Conservation (phyloP, 345 rosid species). For the Eucalyptus decipiens region DNA sequence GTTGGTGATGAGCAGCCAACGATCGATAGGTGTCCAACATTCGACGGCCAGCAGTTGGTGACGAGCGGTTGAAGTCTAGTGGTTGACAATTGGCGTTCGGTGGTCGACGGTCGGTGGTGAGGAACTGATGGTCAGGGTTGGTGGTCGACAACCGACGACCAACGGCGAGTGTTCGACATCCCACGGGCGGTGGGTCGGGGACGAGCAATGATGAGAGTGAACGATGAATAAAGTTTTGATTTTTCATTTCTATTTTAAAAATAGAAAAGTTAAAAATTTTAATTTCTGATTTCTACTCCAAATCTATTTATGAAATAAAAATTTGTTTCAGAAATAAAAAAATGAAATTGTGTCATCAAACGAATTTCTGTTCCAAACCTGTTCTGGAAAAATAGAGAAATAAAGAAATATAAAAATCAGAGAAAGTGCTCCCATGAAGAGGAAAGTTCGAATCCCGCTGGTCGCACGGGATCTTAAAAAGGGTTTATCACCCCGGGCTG, state of each 20-base stretch:
- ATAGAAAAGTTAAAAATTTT: too few relatives aligned
- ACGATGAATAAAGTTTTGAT: too few relatives aligned
- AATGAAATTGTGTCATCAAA: rapidly evolving
- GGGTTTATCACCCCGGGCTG: too few relatives aligned
- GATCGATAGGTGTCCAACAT: rapidly evolving
- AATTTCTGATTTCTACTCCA: rapidly evolving
- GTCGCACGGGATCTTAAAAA: too few relatives aligned
- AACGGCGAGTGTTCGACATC: rapidly evolving
- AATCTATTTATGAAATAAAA: rapidly evolving
- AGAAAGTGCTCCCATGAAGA: too few relatives aligned
- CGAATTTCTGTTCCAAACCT: rapidly evolving
- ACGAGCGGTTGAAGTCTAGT: rapidly evolving
- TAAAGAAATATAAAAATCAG: too few relatives aligned
- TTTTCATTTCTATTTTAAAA: too few relatives aligned
- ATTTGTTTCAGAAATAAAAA: rapidly evolving
- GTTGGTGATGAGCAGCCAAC: too few relatives aligned
- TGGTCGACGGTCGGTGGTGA: rapidly evolving
- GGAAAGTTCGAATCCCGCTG: too few relatives aligned
- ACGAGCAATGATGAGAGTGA: rapidly evolving
- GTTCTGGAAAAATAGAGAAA: too few relatives aligned
- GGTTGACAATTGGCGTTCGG: rapidly evolving
- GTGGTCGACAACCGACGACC: rapidly evolving
- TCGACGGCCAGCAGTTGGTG: rapidly evolving
- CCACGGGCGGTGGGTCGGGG: rapidly evolving
- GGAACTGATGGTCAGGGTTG: rapidly evolving